Conservation (phyloP, 2,329 filamentous ascomycete genomes). For the Lomentospora prolificans region DNA sequence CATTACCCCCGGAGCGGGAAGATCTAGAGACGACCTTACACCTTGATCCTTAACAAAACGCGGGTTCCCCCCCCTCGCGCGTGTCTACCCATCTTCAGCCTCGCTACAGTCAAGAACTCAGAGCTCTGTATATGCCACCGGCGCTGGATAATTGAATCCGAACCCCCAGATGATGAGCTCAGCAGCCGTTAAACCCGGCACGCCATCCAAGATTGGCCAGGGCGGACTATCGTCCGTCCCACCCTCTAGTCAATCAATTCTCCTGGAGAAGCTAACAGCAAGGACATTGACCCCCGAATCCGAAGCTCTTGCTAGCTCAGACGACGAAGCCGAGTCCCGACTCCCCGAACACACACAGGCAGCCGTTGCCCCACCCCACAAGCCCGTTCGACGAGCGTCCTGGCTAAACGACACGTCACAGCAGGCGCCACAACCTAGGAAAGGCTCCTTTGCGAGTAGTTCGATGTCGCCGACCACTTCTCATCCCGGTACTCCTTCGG, state of each 20-base stretch:
- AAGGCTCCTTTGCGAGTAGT: slow-evolving; percentile 65
- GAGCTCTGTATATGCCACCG: not conserved
- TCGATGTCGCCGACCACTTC: slow-evolving; percentile 73
- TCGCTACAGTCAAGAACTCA: not conserved
- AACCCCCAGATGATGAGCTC: slow-evolving; percentile 37
- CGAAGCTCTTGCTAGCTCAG: slow-evolving; percentile 85
- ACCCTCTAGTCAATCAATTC: slow-evolving; percentile 51
- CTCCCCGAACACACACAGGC: slow-evolving; percentile 40
- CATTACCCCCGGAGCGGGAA: no score
- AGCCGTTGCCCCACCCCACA: slow-evolving; percentile 38
- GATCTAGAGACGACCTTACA: no score
- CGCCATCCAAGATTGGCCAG: slow-evolving; percentile 37
- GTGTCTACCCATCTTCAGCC: not conserved
- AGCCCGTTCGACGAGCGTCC: slow-evolving; percentile 62
- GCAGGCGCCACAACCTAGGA: slow-evolving; percentile 51
- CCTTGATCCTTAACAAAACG: not conserved
- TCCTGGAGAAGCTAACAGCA: slow-evolving; percentile 67
- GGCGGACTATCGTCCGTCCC: slow-evolving; percentile 35
- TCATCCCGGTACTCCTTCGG: slow-evolving; percentile 69
- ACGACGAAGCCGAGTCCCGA: slow-evolving; percentile 73
- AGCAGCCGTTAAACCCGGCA: slow-evolving; percentile 35
- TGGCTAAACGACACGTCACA: slow-evolving; percentile 80
- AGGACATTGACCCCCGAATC: slow-evolving; percentile 88
- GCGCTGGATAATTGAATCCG: not conserved
- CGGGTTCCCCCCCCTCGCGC: not conserved